Conservation (phyloP, 225 moss, liverwort and hornwort genomes). For the Ulota crispa region DNA sequence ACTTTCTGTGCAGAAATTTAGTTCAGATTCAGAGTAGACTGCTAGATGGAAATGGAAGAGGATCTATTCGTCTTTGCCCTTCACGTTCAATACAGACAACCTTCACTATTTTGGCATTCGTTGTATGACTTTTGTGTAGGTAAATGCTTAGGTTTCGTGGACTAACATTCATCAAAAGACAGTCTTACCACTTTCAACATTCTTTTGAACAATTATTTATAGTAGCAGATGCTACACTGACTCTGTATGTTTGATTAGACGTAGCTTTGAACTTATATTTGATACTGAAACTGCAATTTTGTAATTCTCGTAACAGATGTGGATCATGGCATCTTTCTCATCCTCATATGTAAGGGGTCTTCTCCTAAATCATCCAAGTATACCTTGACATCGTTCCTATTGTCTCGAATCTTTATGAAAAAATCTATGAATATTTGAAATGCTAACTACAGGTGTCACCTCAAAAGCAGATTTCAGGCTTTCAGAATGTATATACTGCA, state of each 20-base stretch:
- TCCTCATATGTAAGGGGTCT: too few species aligned
- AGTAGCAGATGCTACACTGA: not conserved
- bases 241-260: not conserved
- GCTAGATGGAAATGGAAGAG: slow-evolving; percentile 31
- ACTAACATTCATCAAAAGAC: not conserved
- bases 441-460: too few species aligned
- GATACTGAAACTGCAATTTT: not conserved
- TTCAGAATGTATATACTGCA: too few species aligned
- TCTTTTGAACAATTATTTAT: not conserved
- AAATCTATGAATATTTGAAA: too few species aligned
- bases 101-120: slow-evolving; percentile 18
- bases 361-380: too few species aligned
- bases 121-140: not conserved
- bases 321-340: not conserved
- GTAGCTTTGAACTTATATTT: not conserved
- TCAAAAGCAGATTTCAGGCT: too few species aligned
- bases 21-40: slow-evolving; percentile 34
- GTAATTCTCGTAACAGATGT: not conserved
- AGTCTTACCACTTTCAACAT: not conserved
- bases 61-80: slow-evolving; percentile 6
- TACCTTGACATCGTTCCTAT: too few species aligned
- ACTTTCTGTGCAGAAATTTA: slow-evolving; percentile 39
- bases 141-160: not conserved
- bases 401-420: too few species aligned
- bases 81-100: slow-evolving; percentile 22